Conservation (phyloP, 331 rosid genomes). For the Ulmus americana region DNA sequence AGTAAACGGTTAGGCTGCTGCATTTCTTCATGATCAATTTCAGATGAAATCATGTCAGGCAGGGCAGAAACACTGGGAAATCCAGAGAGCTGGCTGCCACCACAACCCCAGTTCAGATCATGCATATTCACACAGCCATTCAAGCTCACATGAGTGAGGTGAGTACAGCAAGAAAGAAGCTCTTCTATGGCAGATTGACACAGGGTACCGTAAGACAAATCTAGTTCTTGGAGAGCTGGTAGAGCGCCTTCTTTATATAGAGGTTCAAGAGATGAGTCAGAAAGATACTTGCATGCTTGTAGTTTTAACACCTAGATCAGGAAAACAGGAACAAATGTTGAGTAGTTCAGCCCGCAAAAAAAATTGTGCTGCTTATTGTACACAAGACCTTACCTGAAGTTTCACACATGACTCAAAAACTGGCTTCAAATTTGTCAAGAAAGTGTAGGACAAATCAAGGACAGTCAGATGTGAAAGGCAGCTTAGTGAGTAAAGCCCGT, state of each 20-base stretch:
- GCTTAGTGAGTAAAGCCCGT: conserved; percentile 67
- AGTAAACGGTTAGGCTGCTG: conserved; percentile 65
- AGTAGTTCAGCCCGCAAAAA: not conserved
- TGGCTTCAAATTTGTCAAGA: conserved; percentile 74
- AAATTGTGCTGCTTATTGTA: not conserved
- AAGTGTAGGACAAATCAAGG: conserved; percentile 94
- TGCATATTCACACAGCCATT: conserved; percentile 96
- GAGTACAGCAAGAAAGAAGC: conserved; percentile 88
- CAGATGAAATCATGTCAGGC: conserved; percentile 33
- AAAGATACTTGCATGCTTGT: conserved; percentile 91
- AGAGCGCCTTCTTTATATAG: conserved; percentile 89
- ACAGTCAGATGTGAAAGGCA: conserved; percentile 56
- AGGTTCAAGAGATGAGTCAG: conserved; percentile 83
- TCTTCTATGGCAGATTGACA: conserved; percentile 95
- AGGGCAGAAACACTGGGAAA: conserved; percentile 27
- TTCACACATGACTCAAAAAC: conserved; percentile 79
- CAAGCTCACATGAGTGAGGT: conserved; percentile 88
- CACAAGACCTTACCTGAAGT: conserved; percentile 54
- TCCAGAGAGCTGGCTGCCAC: conserved; percentile 31
- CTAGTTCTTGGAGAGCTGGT: conserved; percentile 89
- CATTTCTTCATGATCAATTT: conserved; percentile 33
- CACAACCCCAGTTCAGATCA: conserved; percentile 82
- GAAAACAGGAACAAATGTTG: conserved; percentile 9
- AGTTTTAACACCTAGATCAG: conserved; percentile 74
- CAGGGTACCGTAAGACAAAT: conserved; percentile 84